Percentiles rank a stretch among this genome's conserved stretches.
These are phyloP conservation scores for Chaetomium tenue DNA, from an alignment of 495 filamentous ascomycete species.

Conservation along the genomic window DNA sequence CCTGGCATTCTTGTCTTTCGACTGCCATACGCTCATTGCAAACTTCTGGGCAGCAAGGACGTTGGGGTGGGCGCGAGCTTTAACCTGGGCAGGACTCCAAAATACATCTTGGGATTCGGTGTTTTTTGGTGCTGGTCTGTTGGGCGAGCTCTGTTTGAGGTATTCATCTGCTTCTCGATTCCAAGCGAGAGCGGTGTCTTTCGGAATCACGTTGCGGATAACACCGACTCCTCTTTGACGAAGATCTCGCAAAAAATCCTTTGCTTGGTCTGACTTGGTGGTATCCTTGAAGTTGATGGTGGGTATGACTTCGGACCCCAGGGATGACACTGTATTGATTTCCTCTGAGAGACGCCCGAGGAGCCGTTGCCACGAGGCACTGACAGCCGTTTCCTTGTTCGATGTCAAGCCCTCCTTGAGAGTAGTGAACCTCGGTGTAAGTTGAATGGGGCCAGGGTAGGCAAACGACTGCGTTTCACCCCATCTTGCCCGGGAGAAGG, in stretches of 20 bases:
- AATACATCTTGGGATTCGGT: conserved; percentile 79
- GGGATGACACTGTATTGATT: conserved; percentile 46
- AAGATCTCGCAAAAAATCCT: conserved; percentile 47
- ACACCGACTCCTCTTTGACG: conserved; percentile 60
- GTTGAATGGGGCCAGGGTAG: conserved; percentile 46
- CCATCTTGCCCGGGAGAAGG: conserved; percentile 10
- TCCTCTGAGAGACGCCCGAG: conserved; percentile 56
- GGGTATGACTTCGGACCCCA: conserved; percentile 52
- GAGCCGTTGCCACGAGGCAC: conserved; percentile 65
- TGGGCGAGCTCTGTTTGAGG: conserved; percentile 52
- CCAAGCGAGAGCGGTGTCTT: conserved; percentile 52
- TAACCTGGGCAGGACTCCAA: conserved; percentile 74
- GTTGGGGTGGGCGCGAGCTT: conserved; percentile 71
- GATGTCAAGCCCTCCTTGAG: conserved; percentile 63
- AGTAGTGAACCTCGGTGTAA: conserved; percentile 67
- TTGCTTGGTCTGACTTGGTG: conserved; percentile 44
- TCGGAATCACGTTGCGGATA: conserved; percentile 59
- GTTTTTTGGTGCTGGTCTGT: conserved; percentile 37
- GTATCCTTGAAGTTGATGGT: conserved; percentile 61
- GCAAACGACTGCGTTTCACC: conserved; percentile 24
- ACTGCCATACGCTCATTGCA: conserved; percentile 74
- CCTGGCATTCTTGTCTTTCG: conserved; percentile 58
- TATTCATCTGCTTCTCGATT: conserved; percentile 56
- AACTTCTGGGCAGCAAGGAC: conserved; percentile 70
- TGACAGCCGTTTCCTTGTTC: conserved; percentile 51